Conservation (phyloP, 2,329 filamentous ascomycete genomes). For the Trichoderma koningii region DNA sequence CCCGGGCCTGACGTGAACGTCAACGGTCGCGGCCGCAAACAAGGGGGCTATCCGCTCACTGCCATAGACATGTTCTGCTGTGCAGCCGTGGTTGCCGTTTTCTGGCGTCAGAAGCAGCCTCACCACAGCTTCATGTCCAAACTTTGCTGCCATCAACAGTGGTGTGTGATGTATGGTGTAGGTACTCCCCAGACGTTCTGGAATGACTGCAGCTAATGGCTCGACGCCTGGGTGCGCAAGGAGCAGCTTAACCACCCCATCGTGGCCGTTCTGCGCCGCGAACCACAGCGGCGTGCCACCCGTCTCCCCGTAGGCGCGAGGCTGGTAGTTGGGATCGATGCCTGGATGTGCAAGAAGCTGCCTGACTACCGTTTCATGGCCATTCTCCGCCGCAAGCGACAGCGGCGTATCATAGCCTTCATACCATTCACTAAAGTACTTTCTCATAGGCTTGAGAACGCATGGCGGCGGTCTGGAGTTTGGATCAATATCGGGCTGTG, state of each 20-base stretch:
- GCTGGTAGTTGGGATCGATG: not conserved
- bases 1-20: not conserved
- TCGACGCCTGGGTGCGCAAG: not conserved
- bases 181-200: too few species aligned
- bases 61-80: too few species aligned
- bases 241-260: not conserved
- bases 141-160: too few species aligned
- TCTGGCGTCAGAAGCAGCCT: too few species aligned
- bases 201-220: too few species aligned
- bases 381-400: not conserved
- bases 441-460: too few species aligned
- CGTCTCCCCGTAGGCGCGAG: accelerated
- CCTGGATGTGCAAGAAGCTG: not conserved
- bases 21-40: not conserved
- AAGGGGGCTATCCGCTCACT: not conserved
- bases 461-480: not conserved
- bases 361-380: not conserved
- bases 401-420: too few species aligned
- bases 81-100: too few species aligned
- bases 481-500: not conserved
- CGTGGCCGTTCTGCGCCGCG: not conserved
- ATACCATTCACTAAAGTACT: too few species aligned
- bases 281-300: not conserved
- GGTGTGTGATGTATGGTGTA: too few species aligned
- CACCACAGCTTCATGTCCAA: too few species aligned